Percentiles rank a stretch among this genome's conserved stretches.
Evolutionary conservation across 805 yeast species (phyloP).

Genomic region (Suhomyces sp.): DNA sequence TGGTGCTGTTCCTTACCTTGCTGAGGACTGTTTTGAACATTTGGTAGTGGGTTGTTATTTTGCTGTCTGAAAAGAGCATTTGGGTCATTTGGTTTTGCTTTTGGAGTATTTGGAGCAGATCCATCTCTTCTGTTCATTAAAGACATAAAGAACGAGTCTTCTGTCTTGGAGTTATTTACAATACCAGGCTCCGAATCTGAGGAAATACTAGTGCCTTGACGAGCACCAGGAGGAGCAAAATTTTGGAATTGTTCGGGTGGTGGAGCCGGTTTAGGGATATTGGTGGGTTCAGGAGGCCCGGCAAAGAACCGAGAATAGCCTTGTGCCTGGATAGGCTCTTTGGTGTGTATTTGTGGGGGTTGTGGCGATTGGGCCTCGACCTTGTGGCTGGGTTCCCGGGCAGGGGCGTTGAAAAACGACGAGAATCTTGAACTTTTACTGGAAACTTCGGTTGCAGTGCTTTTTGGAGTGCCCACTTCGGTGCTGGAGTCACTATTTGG

Average conservation of each 20-base stretch:
- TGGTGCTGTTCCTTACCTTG: neutral
- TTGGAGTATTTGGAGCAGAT: constrained; percentile 2
- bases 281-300: neutral
- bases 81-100: neutral
- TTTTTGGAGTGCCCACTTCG: constrained; percentile 5
- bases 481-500: neutral
- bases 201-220: neutral
- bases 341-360: neutral
- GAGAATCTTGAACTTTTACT: constrained; percentile 37
- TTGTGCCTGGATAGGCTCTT: constrained; percentile 1
- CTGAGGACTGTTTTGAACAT: neutral
- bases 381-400: neutral
- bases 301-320: constrained; percentile 10
- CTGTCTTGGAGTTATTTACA: constrained; percentile 9
- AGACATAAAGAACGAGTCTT: constrained; percentile 47
- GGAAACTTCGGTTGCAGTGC: constrained; percentile 11
- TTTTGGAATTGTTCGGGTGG: neutral
- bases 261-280: neutral
- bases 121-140: constrained; percentile 37
- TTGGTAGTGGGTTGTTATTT: neutral
- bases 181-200: neutral
- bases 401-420: constrained; percentile 25
- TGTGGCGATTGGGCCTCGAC: neutral
- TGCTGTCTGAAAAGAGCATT: neutral
- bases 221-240: neutral